These are phyloP conservation scores for Cytospora schulzeri DNA, from an alignment of 2,329 filamentous ascomycete genomes.

Conservation along the genomic window DNA sequence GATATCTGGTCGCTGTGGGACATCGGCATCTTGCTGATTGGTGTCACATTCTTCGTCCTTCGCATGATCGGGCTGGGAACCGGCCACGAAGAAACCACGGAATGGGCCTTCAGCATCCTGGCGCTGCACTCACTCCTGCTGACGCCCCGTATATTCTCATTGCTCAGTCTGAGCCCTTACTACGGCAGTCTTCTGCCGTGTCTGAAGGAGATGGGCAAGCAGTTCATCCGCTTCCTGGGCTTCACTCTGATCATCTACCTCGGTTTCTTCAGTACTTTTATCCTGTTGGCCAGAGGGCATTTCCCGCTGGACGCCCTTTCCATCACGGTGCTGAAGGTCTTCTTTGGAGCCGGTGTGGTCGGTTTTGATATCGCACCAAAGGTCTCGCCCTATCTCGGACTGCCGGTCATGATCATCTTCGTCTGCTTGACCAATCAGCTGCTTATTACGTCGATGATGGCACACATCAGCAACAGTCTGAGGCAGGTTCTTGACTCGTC, in stretches of 20 bases:
- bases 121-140: constrained; percentile 21
- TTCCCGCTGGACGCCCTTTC: constrained; percentile 16
- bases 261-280: constrained; percentile 23
- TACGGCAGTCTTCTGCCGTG: constrained; percentile 19
- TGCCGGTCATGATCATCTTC: constrained; percentile 21
- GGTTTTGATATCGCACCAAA: constrained; percentile 18
- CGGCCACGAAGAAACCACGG: constrained; percentile 1
- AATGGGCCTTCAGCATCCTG: constrained; percentile 22
- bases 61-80: constrained; percentile 17
- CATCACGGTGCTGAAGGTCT: constrained; percentile 20
- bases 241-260: constrained; percentile 22
- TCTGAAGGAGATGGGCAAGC: constrained; percentile 24
- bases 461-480: constrained; percentile 24
- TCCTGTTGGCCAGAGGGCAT: constrained; percentile 17
- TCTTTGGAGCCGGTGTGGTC: constrained; percentile 19
- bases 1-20: constrained; percentile 25
- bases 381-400: constrained; percentile 22
- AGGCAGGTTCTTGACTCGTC: constrained; percentile 19
- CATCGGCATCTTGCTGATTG: constrained; percentile 18
- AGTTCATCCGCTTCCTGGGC: constrained; percentile 24
- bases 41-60: constrained; percentile 51
- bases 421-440: constrained; percentile 24
- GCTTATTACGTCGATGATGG: constrained; percentile 23
- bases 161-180: constrained; percentile 21
- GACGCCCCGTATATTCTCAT: constrained; percentile 18